Conservation (phyloP, 768 basidiomycete species). For the Candolleomyces efflorescens region DNA sequence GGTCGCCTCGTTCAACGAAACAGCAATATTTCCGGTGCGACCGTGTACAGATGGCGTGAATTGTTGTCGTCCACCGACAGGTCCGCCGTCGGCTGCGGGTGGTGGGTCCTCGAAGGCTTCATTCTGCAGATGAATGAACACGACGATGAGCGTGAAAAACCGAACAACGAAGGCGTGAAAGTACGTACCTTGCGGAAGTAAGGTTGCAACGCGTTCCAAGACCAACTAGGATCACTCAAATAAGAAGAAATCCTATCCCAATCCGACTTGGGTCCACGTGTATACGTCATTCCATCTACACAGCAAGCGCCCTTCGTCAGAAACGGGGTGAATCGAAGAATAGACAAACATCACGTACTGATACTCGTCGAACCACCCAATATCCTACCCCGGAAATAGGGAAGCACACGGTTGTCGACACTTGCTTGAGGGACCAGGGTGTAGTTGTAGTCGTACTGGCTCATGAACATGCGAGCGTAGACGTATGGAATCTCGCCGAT, state of each 20-base stretch:
- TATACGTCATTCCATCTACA: slow-evolving; percentile 17
- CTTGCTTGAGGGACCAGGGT: slow-evolving; percentile 24
- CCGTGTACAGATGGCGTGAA: slow-evolving; percentile 17
- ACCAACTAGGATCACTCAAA: not conserved
- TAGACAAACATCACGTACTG: slow-evolving; percentile 17
- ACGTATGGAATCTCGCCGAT: not conserved
- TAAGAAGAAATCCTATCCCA: slow-evolving; percentile 11
- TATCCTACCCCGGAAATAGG: slow-evolving; percentile 25
- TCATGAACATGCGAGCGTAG: not conserved
- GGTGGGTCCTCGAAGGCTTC: slow-evolving; percentile 16
- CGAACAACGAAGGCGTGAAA: not conserved
- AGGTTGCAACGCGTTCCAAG: not conserved
- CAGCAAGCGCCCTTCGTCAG: not conserved
- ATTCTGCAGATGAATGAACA: slow-evolving; percentile 1
- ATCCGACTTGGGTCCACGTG: slow-evolving; percentile 9
- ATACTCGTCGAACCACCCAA: slow-evolving; percentile 27
- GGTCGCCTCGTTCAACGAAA: slow-evolving; percentile 13
- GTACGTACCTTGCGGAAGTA: not conserved
- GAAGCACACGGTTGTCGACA: slow-evolving; percentile 19
- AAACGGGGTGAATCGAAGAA: not conserved
- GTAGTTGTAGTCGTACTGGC: slow-evolving; percentile 28
- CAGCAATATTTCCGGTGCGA: slow-evolving; percentile 13
- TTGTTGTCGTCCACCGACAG: not conserved
- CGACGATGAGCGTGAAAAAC: not conserved
- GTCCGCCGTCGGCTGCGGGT: not conserved